A percentile compares a stretch with the other conserved stretches of the same genome.
Evolutionary conservation across 352 stramenopile genomes (phyloP).

Genomic region (Phytophthora agathidicida): DNA sequence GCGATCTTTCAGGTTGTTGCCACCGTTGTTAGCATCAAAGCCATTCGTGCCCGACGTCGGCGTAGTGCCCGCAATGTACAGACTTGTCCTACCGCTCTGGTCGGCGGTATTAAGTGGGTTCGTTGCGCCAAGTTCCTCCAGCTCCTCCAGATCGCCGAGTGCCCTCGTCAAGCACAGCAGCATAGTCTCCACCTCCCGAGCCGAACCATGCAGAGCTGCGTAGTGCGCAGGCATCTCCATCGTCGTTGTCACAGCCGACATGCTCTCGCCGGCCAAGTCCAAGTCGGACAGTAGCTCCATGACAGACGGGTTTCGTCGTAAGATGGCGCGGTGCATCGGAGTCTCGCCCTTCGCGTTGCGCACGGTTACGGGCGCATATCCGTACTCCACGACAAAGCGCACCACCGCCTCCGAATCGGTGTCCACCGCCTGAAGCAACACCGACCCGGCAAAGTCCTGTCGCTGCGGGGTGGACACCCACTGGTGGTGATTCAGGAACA

Average conservation of each 20-base stretch:
- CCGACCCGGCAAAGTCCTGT: slow-evolving; percentile 9
- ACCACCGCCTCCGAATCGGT: slow-evolving; percentile 6
- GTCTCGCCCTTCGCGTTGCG: slow-evolving; percentile 19
- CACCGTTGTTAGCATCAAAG: not conserved
- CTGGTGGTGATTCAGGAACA: slow-evolving; percentile 35
- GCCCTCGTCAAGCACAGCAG: slow-evolving; percentile 2
- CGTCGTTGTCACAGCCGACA: not conserved
- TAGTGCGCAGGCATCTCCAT: slow-evolving; percentile 17
- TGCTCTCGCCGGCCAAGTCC: slow-evolving; percentile 1
- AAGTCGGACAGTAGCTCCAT: slow-evolving; percentile 23
- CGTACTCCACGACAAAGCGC: slow-evolving; percentile 24
- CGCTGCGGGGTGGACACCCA: slow-evolving; percentile 20
- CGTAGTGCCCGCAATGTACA: not conserved
- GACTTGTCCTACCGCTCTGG: not conserved
- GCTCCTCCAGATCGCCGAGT: slow-evolving; percentile 6
- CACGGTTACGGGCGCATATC: slow-evolving; percentile 8
- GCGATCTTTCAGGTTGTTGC: not conserved
- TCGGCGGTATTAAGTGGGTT: slow-evolving; percentile 14
- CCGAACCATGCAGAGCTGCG: slow-evolving; percentile 13
- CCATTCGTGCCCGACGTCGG: too few species aligned
- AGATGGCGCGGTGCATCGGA: slow-evolving; percentile 23
- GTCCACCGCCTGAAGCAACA: slow-evolving; percentile 18
- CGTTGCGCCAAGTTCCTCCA: not conserved
- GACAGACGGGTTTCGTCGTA: slow-evolving; percentile 1
- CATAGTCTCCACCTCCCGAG: slow-evolving; percentile 10